A percentile compares a stretch with the other conserved stretches of the same genome.
These are phyloP conservation scores for Blastocystis sp. DNA, from an alignment of 352 stramenopile species.

Conservation along the genomic window DNA sequence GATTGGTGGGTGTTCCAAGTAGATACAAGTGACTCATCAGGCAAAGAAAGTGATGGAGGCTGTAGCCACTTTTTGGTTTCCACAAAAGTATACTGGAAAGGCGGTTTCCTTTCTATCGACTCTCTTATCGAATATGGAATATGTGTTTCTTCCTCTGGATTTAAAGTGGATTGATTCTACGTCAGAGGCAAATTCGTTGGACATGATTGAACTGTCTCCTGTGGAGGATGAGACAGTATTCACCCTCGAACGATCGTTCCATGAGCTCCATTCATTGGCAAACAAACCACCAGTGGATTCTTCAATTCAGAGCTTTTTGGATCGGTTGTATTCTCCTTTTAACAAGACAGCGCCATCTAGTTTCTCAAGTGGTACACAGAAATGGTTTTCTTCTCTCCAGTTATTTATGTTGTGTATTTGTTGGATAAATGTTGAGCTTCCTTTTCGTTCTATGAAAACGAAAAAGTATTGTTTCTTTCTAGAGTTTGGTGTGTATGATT, in stretches of 20 bases:
- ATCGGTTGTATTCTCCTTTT: not conserved
- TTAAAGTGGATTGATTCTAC: not conserved
- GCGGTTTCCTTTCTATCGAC: not conserved
- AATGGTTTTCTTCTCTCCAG: too few species aligned
- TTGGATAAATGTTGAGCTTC: too few species aligned
- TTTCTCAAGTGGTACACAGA: too few species aligned
- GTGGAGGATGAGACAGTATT: not conserved
- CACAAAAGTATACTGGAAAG: not conserved
- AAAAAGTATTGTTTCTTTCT: too few species aligned
- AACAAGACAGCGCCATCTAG: not conserved
- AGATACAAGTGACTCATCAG: not conserved
- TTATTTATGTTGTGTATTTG: too few species aligned
- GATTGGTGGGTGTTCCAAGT: not conserved
- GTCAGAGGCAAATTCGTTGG: not conserved
- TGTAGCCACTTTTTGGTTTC: not conserved
- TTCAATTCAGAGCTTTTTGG: not conserved
- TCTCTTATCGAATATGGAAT: not conserved
- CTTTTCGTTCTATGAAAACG: too few species aligned
- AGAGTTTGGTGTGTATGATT: too few species aligned
- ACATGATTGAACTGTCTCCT: not conserved
- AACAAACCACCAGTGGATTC: not conserved
- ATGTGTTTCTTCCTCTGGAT: not conserved
- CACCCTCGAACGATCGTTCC: not conserved
- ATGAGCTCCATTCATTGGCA: not conserved
- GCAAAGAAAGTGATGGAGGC: not conserved